Evolutionary conservation across 805 yeast genomes (phyloP), one percentile per base, ranked within the genome.

Genomic region (Ogataea thermomethanolica): DNA sequence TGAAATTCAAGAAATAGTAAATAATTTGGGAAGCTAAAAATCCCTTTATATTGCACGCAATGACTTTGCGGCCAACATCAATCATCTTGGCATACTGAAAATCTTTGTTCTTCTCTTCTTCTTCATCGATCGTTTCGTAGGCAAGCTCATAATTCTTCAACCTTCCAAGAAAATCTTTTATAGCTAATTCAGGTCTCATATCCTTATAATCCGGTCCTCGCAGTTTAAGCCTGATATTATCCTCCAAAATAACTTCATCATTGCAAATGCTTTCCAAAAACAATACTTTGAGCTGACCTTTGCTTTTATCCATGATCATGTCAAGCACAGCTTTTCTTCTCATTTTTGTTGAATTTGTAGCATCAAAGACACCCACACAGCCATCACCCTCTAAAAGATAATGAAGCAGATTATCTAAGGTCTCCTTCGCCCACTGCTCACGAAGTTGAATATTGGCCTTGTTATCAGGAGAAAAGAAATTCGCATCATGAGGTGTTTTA

Each of bases 391-490:
- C 72, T 34, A 89, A 59, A 4, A 93, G 74, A 62, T 86, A 90
- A 51, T 90, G 91, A 25, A 91, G 67, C 40, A 91, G 64, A 54
- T 83, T 84, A 45, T 88, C 91, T 42, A 91, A 66, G 0, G 99
- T 91, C 49, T 91, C 95, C 79, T 84, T 81, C 0, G 99, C 99
- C 98, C 98, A 93, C 60, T 84, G 76, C 55, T 91, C 97, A 45
- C 98, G 75, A 32, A 88, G 66, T 24, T 71, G 68, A 3, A 77
- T 77, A 12, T 83, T 78, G 10, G 75, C 67, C 29, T 69, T 63
- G 60, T 93, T 88, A 39, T 77, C 79, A 0, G 98, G 97, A 25
- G 81, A 75, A 65, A 91, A 91, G 58, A 91, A 91, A 42, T 75
- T 81, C 2, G 97, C 96, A 42, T 77, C 76, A 51, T 91, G 97